Evolutionary conservation across 2,329 filamentous ascomycete genomes (phyloP).

Genomic region (Trichoderma sp.): DNA sequence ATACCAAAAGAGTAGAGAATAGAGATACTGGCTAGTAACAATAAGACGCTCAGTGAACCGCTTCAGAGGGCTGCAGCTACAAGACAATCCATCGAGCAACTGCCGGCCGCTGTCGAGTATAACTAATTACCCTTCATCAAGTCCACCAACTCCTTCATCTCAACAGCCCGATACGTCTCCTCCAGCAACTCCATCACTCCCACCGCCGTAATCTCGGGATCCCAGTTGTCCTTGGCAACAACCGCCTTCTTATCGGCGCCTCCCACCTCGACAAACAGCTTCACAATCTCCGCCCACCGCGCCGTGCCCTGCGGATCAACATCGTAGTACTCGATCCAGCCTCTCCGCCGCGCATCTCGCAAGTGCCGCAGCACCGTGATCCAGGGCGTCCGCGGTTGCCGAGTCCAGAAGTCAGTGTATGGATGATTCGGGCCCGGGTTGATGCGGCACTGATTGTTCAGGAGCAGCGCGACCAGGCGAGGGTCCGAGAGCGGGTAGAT

Average conservation of each 20-base stretch:
- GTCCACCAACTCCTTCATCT: constrained; percentile 30
- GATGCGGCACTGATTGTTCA: constrained; percentile 29
- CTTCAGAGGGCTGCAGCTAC: not conserved
- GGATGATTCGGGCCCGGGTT: constrained; percentile 32
- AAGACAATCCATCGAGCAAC: not conserved
- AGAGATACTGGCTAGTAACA: no score
- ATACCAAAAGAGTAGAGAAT: no score
- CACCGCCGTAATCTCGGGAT: constrained; percentile 36
- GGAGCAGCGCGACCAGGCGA: constrained; percentile 35
- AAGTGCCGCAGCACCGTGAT: constrained; percentile 38
- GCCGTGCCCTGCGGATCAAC: constrained; percentile 34
- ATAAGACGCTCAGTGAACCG: no score
- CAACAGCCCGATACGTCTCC: constrained; percentile 33
- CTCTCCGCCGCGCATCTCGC: constrained; percentile 37
- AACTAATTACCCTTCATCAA: constrained; percentile 15
- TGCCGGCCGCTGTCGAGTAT: not conserved
- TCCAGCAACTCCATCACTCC: constrained; percentile 38
- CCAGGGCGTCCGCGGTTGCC: constrained; percentile 37
- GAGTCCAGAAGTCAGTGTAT: constrained; percentile 35
- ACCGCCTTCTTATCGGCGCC: constrained; percentile 36
- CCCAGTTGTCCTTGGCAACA: constrained; percentile 37
- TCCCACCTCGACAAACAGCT: constrained; percentile 35
- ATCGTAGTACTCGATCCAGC: constrained; percentile 40
- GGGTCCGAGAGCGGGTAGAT: constrained; percentile 42
- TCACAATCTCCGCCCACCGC: constrained; percentile 39